Conservation (phyloP, 129 eudicot genomes). For the Chrysanthemum lavandulifolium region DNA sequence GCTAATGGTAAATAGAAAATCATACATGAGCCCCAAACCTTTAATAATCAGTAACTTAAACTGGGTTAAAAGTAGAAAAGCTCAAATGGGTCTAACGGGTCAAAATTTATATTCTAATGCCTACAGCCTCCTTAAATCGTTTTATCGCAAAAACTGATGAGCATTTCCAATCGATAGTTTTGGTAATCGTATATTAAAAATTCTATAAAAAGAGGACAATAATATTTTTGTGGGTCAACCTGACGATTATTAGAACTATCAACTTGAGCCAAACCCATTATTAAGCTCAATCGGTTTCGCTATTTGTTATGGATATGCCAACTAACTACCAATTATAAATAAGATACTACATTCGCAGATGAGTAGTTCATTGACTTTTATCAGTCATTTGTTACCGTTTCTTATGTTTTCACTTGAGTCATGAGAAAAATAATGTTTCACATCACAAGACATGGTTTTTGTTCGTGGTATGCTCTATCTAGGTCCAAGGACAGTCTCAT, state of each 20-base stretch:
- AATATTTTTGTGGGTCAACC: not conserved
- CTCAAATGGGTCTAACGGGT: not conserved
- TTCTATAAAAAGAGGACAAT: not conserved
- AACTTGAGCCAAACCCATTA: too few relatives aligned
- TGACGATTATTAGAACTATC: not conserved
- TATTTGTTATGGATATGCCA: not conserved
- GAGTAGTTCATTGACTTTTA: not conserved
- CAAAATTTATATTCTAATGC: conserved; percentile 1
- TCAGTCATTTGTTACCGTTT: not conserved
- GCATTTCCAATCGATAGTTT: not conserved
- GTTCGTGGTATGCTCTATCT: not conserved
- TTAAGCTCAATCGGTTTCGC: not conserved
- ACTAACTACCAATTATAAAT: not conserved
- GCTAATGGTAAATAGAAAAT: not conserved
- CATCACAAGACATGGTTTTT: not conserved
- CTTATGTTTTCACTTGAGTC: not conserved
- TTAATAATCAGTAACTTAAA: not conserved
- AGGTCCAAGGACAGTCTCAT: not conserved
- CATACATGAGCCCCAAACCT: conserved; percentile 13
- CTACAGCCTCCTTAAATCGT: not conserved
- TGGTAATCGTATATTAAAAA: not conserved
- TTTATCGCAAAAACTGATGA: not conserved
- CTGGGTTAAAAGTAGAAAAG: not conserved
- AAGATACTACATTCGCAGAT: not conserved
- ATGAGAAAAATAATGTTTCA: not conserved